Evolutionary conservation across 78 protist genomes (phyloP), one percentile per base, ranked within the genome.

Genomic region (Cavenderia fasciculata): DNA sequence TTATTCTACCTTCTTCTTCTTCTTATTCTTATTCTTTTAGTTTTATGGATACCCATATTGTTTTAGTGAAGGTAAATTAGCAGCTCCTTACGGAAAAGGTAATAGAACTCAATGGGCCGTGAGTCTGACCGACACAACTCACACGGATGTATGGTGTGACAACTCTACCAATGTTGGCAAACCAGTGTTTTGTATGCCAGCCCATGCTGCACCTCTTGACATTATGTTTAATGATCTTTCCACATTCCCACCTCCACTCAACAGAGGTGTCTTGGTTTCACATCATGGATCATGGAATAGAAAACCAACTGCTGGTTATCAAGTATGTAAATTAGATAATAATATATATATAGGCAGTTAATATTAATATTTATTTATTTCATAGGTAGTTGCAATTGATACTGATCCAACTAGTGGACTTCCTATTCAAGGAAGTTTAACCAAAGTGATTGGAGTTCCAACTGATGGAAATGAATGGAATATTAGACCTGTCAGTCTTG

Each of bases 41-140:
- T 74, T 74, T 54, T 74, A 74, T 52, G 84, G 84, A 21, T 74
- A 74, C n/a, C 84, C 84, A 43, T 21, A 25, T 7, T 74, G 84
- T 74, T 74, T 10, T 21, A 62, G 73, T 43, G 84, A 74, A 52
- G 84, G 69, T 23, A 23, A 19, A 27, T 52, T 74, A 8, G 36
- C 70, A 49, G 18, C 63, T 29, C 25, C 69, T 2, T 11, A 33
- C 8, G 23, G 25, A 2, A n/a, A 74, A 51, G 84, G 84, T 74
- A 5, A 25, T 18, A 41, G 59, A 14, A 12, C 54, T 1, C 7
- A 74, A 1, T 74, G 40, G 38, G 84, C 43, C 11, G 31, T 62
- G 14, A 43, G n/a, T 73, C 5, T 73, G 11, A 73, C 4, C 57
- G 11, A 43, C n/a, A 10, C 10, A 19, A 12, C n/a, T 23, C 23